Percentiles rank a stretch among this genome's conserved stretches.
phyloP scores from a whole-genome alignment of 257 asterid genomes.

The Coffea canephora region DNA sequence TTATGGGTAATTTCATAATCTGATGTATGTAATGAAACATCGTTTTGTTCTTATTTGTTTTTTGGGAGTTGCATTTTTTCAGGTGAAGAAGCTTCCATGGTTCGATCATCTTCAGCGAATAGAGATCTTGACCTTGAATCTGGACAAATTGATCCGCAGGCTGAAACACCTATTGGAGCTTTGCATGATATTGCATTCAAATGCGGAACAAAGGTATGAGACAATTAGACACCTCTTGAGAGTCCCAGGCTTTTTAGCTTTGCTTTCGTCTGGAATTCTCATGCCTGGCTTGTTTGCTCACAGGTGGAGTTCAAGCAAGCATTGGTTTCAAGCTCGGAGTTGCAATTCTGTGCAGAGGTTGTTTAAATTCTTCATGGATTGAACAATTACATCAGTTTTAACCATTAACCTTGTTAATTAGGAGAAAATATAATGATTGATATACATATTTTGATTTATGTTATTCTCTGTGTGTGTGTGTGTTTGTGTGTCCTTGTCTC shows the following conservation, averaged over 20 bases:
- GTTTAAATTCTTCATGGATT: neutral
- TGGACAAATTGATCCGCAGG: conserved; percentile 67
- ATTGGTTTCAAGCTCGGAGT: conserved; percentile 45
- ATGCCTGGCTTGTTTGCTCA: conserved; percentile 29
- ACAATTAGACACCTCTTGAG: conserved; percentile 11
- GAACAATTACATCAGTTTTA: neutral
- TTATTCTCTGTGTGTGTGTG: neutral
- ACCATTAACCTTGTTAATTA: neutral
- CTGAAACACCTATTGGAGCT: conserved; percentile 61
- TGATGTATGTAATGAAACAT: neutral
- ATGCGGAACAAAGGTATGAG: conserved; percentile 85
- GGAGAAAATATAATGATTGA: neutral
- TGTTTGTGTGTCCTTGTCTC: neutral
- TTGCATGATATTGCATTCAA: conserved; percentile 78
- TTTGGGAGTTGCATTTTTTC: conserved; percentile 26
- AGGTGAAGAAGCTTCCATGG: conserved; percentile 63
- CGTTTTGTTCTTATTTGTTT: neutral
- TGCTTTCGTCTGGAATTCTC: conserved; percentile 12
- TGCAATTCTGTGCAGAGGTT: conserved; percentile 82
- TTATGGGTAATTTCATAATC: neutral
- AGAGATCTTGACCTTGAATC: conserved; percentile 73
- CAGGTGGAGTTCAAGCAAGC: conserved; percentile 72
- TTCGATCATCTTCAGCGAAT: conserved; percentile 49
- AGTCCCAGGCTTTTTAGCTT: conserved; percentile 1
- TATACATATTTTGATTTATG: neutral